These are phyloP conservation scores for Hemileccinum impolitum DNA, from an alignment of 768 basidiomycete genomes.

Conservation along the genomic window DNA sequence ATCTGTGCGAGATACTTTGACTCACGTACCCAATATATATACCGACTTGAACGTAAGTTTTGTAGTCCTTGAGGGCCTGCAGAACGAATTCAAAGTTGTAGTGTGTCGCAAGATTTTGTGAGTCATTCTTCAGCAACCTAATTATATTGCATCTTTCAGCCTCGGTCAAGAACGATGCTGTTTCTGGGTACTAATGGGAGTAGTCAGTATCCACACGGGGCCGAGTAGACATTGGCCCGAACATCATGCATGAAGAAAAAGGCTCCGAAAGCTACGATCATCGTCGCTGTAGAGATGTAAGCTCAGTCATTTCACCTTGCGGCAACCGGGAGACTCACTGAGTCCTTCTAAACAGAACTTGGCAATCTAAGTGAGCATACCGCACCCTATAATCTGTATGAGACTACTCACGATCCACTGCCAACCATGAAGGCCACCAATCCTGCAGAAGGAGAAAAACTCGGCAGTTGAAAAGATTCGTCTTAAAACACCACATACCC, in stretches of 20 bases:
- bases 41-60: constrained; percentile 31
- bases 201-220: neutral
- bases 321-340: constrained; percentile 8
- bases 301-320: neutral
- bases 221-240: constrained; percentile 7
- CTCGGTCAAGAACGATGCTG: constrained; percentile 51
- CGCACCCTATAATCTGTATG: neutral
- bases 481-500: constrained; percentile 30
- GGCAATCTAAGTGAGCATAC: constrained; percentile 6
- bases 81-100: constrained; percentile 44
- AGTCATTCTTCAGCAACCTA: constrained; percentile 42
- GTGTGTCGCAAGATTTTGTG: constrained; percentile 43
- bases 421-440: constrained; percentile 34
- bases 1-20: neutral
- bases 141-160: constrained; percentile 39
- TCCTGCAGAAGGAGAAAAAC: constrained; percentile 6
- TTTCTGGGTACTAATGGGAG: constrained; percentile 47
- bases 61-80: constrained; percentile 48
- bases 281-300: constrained; percentile 16
- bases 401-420: constrained; percentile 34
- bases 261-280: constrained; percentile 15
- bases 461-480: neutral
- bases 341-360: constrained; percentile 33
- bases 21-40: constrained; percentile 41
- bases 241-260: constrained; percentile 58